Evolutionary conservation across 1,139 yeast genomes (phyloP).

Genomic region (Candida frijolesensis): DNA sequence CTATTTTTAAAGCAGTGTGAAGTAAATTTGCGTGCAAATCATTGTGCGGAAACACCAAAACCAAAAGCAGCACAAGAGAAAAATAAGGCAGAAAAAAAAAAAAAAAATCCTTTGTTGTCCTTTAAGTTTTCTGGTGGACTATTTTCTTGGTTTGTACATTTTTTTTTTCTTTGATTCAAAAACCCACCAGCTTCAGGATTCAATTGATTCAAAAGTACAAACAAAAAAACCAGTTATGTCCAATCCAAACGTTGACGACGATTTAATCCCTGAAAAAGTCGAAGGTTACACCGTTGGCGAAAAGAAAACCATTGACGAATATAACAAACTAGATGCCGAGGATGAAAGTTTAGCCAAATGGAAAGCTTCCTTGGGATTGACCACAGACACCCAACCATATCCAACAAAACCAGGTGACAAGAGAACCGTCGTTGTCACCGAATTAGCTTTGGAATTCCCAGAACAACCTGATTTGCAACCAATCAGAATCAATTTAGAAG

Average conservation of each 20-base stretch:
- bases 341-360: conserved; percentile 91
- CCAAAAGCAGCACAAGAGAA: neutral
- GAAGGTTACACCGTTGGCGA: conserved; percentile 79
- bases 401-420: conserved; percentile 73
- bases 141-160: neutral
- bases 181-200: neutral
- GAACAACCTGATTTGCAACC: conserved; percentile 60
- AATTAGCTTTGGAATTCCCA: conserved; percentile 69
- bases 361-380: conserved; percentile 86
- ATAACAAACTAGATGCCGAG: conserved; percentile 81
- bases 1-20: neutral
- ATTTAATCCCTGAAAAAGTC: conserved; percentile 61
- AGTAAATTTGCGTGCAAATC: neutral
- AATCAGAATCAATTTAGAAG: conserved; percentile 66
- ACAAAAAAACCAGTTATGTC: conserved; percentile 12
- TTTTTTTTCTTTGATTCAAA: neutral
- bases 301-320: conserved; percentile 85
- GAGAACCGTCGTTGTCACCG: conserved; percentile 77
- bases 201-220: neutral
- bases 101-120: conserved; percentile 1
- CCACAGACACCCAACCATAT: conserved; percentile 53
- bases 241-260: conserved; percentile 44
- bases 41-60: neutral
- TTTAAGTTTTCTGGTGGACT: neutral
- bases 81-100: neutral